Evolutionary conservation across 2,329 filamentous ascomycete genomes (phyloP).

Genomic region (Aspergillus pseudoglaucus): DNA sequence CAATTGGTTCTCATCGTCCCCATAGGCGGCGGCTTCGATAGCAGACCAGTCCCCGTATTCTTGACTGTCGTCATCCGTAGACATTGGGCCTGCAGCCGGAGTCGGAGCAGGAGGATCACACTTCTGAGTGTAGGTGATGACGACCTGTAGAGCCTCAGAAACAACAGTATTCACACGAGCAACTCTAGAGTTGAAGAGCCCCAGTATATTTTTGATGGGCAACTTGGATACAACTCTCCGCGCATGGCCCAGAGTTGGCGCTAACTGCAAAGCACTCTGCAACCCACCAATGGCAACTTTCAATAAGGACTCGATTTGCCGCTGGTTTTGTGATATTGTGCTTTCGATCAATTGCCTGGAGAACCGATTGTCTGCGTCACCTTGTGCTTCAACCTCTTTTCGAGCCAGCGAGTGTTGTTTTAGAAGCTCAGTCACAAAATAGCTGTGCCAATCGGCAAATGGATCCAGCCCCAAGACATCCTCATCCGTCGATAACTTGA

Average conservation of each 20-base stretch:
- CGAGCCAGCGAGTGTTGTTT: slow-evolving; percentile 51
- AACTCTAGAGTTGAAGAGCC: slow-evolving; percentile 47
- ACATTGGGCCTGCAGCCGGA: slow-evolving; percentile 15
- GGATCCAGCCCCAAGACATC: slow-evolving; percentile 38
- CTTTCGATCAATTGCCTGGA: slow-evolving; percentile 44
- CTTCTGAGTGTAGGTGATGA: slow-evolving; percentile 37
- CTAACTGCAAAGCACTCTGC: slow-evolving; percentile 40
- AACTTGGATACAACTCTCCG: slow-evolving; percentile 39
- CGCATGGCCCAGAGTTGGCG: slow-evolving; percentile 36
- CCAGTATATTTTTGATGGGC: slow-evolving; percentile 42
- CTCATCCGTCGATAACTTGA: slow-evolving; percentile 50
- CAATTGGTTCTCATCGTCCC: slow-evolving; percentile 17
- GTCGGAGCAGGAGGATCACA: slow-evolving; percentile 15
- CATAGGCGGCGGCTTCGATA: slow-evolving; percentile 41
- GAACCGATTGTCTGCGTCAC: slow-evolving; percentile 32
- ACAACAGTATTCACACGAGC: slow-evolving; percentile 41
- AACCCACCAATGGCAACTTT: slow-evolving; percentile 48
- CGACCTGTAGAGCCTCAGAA: slow-evolving; percentile 44
- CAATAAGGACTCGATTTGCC: slow-evolving; percentile 50
- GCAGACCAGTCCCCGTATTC: slow-evolving; percentile 57
- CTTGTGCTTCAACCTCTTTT: slow-evolving; percentile 53
- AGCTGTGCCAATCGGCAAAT: slow-evolving; percentile 50
- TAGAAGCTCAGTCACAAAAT: slow-evolving; percentile 48
- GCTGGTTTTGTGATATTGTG: slow-evolving; percentile 52
- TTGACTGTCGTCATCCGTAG: slow-evolving; percentile 54